Percentiles rank a stretch among this genome's conserved stretches.
These are phyloP conservation scores for Ensete ventricosum DNA, from an alignment of 176 grass and related monocot species.

Conservation along the genomic window DNA sequence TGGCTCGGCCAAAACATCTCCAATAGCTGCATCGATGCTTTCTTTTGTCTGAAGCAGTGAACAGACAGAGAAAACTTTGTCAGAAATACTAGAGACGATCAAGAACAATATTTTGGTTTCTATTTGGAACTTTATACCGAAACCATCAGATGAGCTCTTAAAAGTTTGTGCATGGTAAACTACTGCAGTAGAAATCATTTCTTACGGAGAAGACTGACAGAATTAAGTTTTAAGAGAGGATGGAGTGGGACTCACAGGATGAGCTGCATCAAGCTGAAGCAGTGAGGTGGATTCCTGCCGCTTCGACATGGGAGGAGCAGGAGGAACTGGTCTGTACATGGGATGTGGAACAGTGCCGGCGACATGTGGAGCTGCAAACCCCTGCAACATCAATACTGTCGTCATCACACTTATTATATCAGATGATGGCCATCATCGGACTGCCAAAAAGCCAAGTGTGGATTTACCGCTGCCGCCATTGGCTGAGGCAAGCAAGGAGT, in stretches of 20 bases:
- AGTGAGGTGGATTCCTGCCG: slow-evolving; percentile 23
- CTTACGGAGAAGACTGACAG: background rate
- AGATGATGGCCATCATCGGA: too few relatives aligned
- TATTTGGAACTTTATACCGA: too few relatives aligned
- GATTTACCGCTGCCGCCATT: slow-evolving; percentile 38
- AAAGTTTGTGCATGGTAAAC: too few relatives aligned
- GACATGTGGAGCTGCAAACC: slow-evolving; percentile 35
- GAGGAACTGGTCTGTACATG: slow-evolving; percentile 52
- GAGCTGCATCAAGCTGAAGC: slow-evolving; percentile 48
- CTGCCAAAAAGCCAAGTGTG: too few relatives aligned
- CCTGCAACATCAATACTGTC: slow-evolving; percentile 23
- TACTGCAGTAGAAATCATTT: too few relatives aligned
- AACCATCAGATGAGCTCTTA: too few relatives aligned
- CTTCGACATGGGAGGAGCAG: slow-evolving; percentile 16
- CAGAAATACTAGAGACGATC: too few relatives aligned
- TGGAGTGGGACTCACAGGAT: slow-evolving; percentile 39
- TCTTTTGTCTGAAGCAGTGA: slow-evolving; percentile 56
- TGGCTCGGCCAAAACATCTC: slow-evolving; percentile 94
- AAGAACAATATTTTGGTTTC: too few relatives aligned
- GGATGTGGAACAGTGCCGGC: slow-evolving; percentile 40
- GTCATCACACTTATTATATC: background rate
- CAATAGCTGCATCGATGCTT: slow-evolving; percentile 86
- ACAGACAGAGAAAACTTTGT: background rate
- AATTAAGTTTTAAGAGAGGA: too few relatives aligned
- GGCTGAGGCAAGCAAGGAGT: slow-evolving; percentile 53